Percentiles rank a stretch among this genome's conserved stretches.
phyloP scores from a whole-genome alignment of 306 rosid genomes.

The Ammopiptanthus mongolicus region DNA sequence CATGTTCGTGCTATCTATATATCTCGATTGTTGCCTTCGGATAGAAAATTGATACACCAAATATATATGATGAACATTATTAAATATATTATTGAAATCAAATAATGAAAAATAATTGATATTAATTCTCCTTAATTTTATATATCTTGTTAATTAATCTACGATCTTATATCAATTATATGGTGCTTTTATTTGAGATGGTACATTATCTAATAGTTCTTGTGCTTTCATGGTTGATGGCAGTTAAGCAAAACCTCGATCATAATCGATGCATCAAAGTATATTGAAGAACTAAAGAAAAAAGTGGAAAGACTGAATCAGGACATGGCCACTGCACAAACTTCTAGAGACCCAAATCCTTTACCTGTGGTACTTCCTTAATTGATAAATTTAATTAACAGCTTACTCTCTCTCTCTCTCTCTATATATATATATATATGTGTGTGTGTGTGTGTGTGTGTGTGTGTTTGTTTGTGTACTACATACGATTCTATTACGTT shows the following conservation, averaged over 20 bases:
- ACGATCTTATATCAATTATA: not conserved
- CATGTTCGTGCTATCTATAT: not conserved
- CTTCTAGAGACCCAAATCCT: slow-evolving; percentile 41
- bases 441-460: not conserved
- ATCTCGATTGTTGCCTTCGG: not conserved
- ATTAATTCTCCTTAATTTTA: not conserved
- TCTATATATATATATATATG: too few relatives aligned
- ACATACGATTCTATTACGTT: too few relatives aligned
- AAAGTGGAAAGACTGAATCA: slow-evolving; percentile 59
- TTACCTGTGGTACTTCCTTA: slow-evolving; percentile 41
- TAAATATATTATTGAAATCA: not conserved
- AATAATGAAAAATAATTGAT: not conserved
- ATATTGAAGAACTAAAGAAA: slow-evolving; percentile 60
- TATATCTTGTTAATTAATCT: not conserved
- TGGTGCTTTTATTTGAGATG: not conserved
- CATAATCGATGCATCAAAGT: slow-evolving; percentile 69
- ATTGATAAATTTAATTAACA: not conserved
- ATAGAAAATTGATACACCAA: not conserved
- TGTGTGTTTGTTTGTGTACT: too few relatives aligned
- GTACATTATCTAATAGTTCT: not conserved
- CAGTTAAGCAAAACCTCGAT: slow-evolving; percentile 60
- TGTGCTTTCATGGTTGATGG: slow-evolving; percentile 3
- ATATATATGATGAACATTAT: not conserved
- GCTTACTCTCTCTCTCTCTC: not conserved
- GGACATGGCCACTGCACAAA: slow-evolving; percentile 43